A percentile compares a stretch with the other conserved stretches of the same genome.
Evolutionary conservation across 129 eudicot species (phyloP).

Genomic region (Chrysanthemum lavandulifolium): DNA sequence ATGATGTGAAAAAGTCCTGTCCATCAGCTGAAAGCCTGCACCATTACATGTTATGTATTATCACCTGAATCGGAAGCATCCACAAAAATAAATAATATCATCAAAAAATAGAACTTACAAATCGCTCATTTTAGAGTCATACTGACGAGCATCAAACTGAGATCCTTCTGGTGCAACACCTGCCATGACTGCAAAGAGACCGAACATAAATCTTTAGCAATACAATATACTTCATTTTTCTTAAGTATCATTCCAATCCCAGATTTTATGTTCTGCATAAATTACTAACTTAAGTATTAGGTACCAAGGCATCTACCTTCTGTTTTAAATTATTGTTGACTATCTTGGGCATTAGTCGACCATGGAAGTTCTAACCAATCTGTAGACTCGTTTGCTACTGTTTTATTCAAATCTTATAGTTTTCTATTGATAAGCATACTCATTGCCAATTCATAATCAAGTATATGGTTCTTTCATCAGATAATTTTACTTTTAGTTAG

Average conservation of each 20-base stretch:
- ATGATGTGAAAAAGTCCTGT: constrained; percentile 64
- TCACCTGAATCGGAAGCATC: neutral
- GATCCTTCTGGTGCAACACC: constrained; percentile 73
- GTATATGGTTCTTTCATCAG: too few relatives aligned
- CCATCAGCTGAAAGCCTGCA: constrained; percentile 62
- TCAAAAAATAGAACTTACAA: constrained; percentile 36
- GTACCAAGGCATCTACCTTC: too few relatives aligned
- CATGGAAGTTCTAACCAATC: neutral
- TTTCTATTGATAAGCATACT: neutral
- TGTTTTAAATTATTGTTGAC: too few relatives aligned
- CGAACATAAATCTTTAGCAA: neutral
- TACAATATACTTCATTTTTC: neutral
- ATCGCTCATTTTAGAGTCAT: constrained; percentile 70
- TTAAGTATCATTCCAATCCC: neutral
- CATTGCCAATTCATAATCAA: too few relatives aligned
- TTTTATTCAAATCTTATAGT: neutral
- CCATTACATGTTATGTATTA: neutral
- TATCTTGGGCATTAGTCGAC: too few relatives aligned
- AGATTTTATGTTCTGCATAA: too few relatives aligned
- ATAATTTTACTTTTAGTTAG: too few relatives aligned
- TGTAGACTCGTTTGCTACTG: neutral
- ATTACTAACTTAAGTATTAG: too few relatives aligned
- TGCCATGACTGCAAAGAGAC: constrained; percentile 58
- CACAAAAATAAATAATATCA: neutral
- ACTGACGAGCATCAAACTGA: constrained; percentile 62